Evolutionary conservation across 495 filamentous ascomycete genomes (phyloP).

Genomic region (Recurvomyces mirabilis): DNA sequence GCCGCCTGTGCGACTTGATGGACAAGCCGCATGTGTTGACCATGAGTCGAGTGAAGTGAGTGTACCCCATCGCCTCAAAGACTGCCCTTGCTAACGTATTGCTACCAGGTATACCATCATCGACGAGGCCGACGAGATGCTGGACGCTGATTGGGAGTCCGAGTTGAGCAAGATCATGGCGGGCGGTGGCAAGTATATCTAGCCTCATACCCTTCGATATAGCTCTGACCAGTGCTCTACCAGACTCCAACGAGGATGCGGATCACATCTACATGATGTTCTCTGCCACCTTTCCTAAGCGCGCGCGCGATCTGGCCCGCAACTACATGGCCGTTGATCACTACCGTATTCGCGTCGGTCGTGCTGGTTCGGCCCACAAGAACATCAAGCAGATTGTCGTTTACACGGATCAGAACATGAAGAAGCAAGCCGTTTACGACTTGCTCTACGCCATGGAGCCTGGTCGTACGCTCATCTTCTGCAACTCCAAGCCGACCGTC

Average conservation of each 20-base stretch:
- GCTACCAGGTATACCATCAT: conserved; percentile 79
- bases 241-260: conserved; percentile 60
- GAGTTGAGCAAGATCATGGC: conserved; percentile 60
- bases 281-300: conserved; percentile 81
- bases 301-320: conserved; percentile 61
- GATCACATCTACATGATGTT: conserved; percentile 85
- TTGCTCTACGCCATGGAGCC: conserved; percentile 56
- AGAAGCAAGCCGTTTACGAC: conserved; percentile 61
- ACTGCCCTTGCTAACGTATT: neutral
- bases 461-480: conserved; percentile 80
- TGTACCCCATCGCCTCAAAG: conserved; percentile 8
- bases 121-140: conserved; percentile 91
- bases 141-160: conserved; percentile 60
- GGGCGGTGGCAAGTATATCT: conserved; percentile 53
- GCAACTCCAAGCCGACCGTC: conserved; percentile 62
- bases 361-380: conserved; percentile 57
- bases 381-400: conserved; percentile 71
- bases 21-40: conserved; percentile 53
- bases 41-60: conserved; percentile 66
- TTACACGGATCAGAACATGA: conserved; percentile 47
- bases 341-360: conserved; percentile 71
- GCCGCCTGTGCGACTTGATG: conserved; percentile 77
- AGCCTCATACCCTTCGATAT: neutral
- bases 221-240: conserved; percentile 15
- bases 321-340: conserved; percentile 59